These are phyloP conservation scores for Pseudocercospora ulei DNA, from an alignment of 2,329 filamentous ascomycete species.

Conservation along the genomic window DNA sequence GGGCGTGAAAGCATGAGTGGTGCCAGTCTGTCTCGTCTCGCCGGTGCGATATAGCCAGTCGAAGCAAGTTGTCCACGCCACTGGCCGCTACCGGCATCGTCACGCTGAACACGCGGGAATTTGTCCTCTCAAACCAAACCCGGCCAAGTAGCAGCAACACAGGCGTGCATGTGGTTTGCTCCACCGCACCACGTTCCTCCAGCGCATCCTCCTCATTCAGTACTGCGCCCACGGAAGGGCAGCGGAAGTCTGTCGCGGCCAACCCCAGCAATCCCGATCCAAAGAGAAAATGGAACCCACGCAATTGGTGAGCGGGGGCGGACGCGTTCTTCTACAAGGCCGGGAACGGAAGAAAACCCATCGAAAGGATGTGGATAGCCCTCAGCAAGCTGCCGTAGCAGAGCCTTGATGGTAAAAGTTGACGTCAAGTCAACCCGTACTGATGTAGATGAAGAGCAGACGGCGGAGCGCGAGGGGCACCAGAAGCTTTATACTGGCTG, in stretches of 20 bases:
- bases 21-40: no score
- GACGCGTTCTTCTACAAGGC: slow-evolving; percentile 25
- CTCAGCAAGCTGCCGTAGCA: slow-evolving; percentile 26
- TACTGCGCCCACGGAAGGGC: not conserved
- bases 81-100: no score
- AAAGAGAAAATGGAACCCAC: slow-evolving; percentile 18
- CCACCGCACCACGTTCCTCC: no score
- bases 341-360: slow-evolving; percentile 28
- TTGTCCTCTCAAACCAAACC: no score
- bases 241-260: slow-evolving; percentile 21
- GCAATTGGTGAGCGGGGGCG: slow-evolving; percentile 25
- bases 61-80: no score
- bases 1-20: no score
- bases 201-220: slow-evolving; percentile 1
- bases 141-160: no score
- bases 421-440: slow-evolving; percentile 24
- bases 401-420: slow-evolving; percentile 21
- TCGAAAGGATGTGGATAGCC: slow-evolving; percentile 19
- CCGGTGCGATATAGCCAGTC: no score
- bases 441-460: slow-evolving; percentile 18
- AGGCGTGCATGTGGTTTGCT: no score
- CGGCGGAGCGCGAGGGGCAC: slow-evolving; percentile 13
- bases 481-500: no score
- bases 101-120: no score
- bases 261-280: slow-evolving; percentile 26